Conservation (phyloP, 2,329 filamentous ascomycete species). For the Chrysoporthe cubensis region DNA sequence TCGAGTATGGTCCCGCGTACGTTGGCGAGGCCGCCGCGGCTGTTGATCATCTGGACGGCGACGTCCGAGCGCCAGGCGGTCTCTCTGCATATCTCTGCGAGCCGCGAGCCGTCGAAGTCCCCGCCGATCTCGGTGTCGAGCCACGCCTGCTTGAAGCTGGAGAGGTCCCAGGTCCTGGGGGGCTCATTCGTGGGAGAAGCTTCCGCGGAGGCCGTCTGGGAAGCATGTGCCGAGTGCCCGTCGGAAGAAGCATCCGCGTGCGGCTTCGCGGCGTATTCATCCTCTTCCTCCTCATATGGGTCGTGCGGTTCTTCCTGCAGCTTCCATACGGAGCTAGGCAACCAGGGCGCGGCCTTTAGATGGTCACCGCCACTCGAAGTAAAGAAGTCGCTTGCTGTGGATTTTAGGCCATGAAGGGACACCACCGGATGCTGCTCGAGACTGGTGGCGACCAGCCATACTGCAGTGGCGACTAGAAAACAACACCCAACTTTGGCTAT, state of each 20-base stretch:
- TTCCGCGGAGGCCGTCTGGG: background rate
- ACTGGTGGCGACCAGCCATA: background rate
- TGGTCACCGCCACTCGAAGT: background rate
- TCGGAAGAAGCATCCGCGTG: background rate
- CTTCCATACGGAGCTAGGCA: background rate
- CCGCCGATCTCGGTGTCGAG: slow-evolving; percentile 20
- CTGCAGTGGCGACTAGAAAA: background rate
- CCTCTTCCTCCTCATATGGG: background rate
- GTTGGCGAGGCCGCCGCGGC: slow-evolving; percentile 18
- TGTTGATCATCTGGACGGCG: slow-evolving; percentile 10
- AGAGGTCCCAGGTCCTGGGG: background rate
- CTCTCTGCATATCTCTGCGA: slow-evolving; percentile 3
- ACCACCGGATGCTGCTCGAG: background rate
- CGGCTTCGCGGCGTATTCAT: background rate
- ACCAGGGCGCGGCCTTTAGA: background rate
- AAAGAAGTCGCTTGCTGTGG: background rate
- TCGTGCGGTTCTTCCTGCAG: background rate
- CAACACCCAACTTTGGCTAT: background rate
- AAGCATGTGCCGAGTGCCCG: background rate
- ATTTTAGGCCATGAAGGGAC: background rate
- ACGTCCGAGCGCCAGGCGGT: slow-evolving; percentile 13
- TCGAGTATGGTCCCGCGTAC: slow-evolving; percentile 19
- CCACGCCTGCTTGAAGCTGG: slow-evolving; percentile 11
- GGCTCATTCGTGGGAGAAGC: background rate
- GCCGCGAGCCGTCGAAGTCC: background rate